phyloP scores from a whole-genome alignment of 345 rosid genomes.

The Rhizophora mangle region DNA sequence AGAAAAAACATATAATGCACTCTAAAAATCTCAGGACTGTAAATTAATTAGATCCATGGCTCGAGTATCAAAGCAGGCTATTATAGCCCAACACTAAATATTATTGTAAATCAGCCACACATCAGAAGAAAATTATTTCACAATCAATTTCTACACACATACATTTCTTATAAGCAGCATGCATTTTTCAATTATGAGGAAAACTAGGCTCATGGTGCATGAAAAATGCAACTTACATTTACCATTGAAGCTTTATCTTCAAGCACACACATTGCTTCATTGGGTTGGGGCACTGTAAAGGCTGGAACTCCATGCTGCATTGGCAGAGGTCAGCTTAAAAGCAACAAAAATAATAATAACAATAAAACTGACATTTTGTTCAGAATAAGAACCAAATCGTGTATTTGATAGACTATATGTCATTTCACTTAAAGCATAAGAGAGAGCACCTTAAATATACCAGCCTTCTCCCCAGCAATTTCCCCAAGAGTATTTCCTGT shows the following conservation, averaged over 20 bases:
- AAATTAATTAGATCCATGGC: neutral
- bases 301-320: slow-evolving; percentile 79
- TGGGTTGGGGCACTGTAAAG: slow-evolving; percentile 90
- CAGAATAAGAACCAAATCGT: neutral
- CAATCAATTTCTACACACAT: neutral
- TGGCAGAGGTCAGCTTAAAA: neutral
- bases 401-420: neutral
- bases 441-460: slow-evolving; percentile 79
- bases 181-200: neutral
- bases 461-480: slow-evolving; percentile 99
- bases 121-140: no score
- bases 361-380: neutral
- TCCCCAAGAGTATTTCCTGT: slow-evolving; percentile 88
- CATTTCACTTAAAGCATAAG: slow-evolving; percentile 10
- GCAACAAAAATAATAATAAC: neutral
- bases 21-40: neutral
- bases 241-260: slow-evolving; percentile 65
- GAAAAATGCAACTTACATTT: slow-evolving; percentile 50
- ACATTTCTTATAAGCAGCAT: neutral
- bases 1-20: no score
- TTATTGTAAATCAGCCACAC: neutral
- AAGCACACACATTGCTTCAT: slow-evolving; percentile 93
- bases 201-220: slow-evolving; percentile 6
- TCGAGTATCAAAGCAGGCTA: neutral
- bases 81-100: neutral